Base-by-base conservation (phyloP, 768 basidiomycete species). In the Mycena leptocephala region DNA sequence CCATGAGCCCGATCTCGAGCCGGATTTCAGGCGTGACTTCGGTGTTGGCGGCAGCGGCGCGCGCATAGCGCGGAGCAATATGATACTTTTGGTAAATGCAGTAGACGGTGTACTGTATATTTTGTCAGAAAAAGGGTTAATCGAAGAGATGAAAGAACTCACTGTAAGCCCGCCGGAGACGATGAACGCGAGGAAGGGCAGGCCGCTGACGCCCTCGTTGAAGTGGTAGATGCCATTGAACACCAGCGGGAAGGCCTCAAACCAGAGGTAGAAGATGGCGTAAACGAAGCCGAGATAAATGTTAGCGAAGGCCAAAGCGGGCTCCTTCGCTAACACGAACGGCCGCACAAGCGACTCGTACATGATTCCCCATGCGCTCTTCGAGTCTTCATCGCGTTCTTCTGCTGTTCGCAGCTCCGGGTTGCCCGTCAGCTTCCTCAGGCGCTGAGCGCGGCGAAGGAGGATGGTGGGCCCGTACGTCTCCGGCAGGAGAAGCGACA, bases 221-320 rank as follows among this genome's bases (percentile, higher is more conserved):
- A 84, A 86, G 35, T 82, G 81, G 62, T 85, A 85, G 65, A 82
- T 82, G 32, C 76, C 82, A 70, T 75, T 78, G 76, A 85, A 86
- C 3, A 86, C 84, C 30, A 85, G 73, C 4, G 82, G 80, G 76
- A 86, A 86, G 0, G 83, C 82, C 64, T 84, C 82, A 64, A 85
- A 84, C 83, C 82, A 86, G 55, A 84, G 78, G 79, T 83, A 83
- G n/a, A 83, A 79, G 37, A 84, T 69, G 32, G 80, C 83, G 72
- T 84, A 85, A 35, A 82, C 80, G 13, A 85, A 81, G 13, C 81
- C 82, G 26, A 85, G 78, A 72, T 84, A 86, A 6, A 84, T 43
- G 64, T 84, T 85, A 33, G 80, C 77, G 28, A 80, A 81, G 39
- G 82, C 59, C 11, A 86, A 77, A 51, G 83, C 81, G 2, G 84